A percentile compares a stretch with the other conserved stretches of the same genome.
Evolutionary conservation across 2,329 filamentous ascomycete species (phyloP).

Genomic region (Didymella arachidicola): DNA sequence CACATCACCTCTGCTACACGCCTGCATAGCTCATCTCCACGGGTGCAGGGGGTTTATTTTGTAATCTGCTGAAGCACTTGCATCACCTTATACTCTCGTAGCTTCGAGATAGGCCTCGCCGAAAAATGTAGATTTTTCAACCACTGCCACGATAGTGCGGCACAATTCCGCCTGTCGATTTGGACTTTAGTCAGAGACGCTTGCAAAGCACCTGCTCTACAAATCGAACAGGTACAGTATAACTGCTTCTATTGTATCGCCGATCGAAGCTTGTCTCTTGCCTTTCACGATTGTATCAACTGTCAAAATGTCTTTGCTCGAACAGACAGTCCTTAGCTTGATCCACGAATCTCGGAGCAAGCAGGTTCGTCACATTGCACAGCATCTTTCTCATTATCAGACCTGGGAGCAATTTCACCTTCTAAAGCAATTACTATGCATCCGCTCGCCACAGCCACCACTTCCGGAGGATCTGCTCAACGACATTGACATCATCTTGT

Average conservation of each 20-base stretch:
- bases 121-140: background rate
- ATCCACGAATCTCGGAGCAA: conserved; percentile 24
- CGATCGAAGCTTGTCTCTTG: background rate
- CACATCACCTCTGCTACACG: background rate
- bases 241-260: background rate
- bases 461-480: conserved; percentile 23
- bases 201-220: conserved; percentile 1
- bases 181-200: conserved; percentile 14
- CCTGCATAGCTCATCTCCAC: background rate
- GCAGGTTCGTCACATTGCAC: conserved; percentile 20
- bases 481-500: conserved; percentile 31
- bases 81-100: background rate
- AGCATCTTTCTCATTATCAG: conserved; percentile 23
- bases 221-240: background rate
- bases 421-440: conserved; percentile 39
- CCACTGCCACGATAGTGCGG: background rate
- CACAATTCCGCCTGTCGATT: conserved; percentile 10
- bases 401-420: conserved; percentile 26
- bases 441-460: conserved; percentile 29
- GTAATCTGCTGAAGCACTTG: background rate
- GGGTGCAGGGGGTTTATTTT: background rate
- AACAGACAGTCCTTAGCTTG: conserved; percentile 20
- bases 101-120: background rate
- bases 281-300: background rate
- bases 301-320: conserved; percentile 18